A percentile compares a stretch with the other conserved stretches of the same genome.
Conservation (phyloP, 2,329 filamentous ascomycete species). For the Aspergillus pseudoterreus region DNA sequence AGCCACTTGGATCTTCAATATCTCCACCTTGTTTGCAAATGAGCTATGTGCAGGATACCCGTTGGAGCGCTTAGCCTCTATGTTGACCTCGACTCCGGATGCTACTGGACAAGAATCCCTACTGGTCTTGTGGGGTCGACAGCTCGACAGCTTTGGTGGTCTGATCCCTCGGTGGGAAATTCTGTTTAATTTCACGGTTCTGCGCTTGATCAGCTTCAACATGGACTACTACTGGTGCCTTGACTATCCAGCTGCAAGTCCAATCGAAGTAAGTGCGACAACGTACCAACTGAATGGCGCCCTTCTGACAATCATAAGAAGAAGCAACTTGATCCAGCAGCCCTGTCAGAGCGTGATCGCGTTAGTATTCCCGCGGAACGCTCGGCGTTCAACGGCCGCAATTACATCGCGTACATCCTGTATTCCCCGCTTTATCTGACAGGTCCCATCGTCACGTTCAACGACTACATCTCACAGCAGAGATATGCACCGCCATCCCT, state of each 20-base stretch:
- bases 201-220: constrained; percentile 94
- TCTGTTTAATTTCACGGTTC: constrained; percentile 92
- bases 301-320: constrained; percentile 63
- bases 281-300: background rate
- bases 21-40: constrained; percentile 81
- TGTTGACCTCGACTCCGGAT: constrained; percentile 38
- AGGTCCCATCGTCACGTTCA: constrained; percentile 93
- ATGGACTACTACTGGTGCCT: constrained; percentile 94
- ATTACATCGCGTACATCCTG: constrained; percentile 83
- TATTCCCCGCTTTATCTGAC: constrained; percentile 92
- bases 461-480: constrained; percentile 89
- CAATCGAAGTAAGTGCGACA: constrained; percentile 70
- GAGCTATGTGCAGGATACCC: constrained; percentile 77
- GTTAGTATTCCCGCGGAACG: constrained; percentile 69
- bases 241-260: constrained; percentile 59
- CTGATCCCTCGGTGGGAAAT: constrained; percentile 91
- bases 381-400: constrained; percentile 71
- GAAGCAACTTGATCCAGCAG: constrained; percentile 91
- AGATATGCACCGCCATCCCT: constrained; percentile 71
- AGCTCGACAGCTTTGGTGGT: constrained; percentile 75
- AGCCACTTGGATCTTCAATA: constrained; percentile 86
- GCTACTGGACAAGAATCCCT: constrained; percentile 38
- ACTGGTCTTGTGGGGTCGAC: constrained; percentile 61
- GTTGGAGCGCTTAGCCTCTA: constrained; percentile 59
- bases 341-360: constrained; percentile 84